Evolutionary conservation across 2,329 filamentous ascomycete species (phyloP).

Genomic region (Pseudocercospora pini-densiflorae): DNA sequence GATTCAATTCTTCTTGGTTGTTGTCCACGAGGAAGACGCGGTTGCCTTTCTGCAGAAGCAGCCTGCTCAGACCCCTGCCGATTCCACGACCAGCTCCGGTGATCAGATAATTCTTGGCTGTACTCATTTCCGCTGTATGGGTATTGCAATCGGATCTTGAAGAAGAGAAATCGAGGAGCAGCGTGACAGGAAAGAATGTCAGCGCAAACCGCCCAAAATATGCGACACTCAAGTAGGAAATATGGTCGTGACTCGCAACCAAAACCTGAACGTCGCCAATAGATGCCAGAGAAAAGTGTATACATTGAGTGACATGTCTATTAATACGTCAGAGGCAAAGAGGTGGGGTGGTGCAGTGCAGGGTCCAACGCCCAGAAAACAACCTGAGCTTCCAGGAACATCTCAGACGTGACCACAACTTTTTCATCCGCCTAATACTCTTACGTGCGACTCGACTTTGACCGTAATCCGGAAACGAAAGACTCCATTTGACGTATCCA

Average conservation of each 20-base stretch:
- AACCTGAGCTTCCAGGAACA: not conserved
- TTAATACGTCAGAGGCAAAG: not conserved
- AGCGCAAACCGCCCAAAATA: too few relatives aligned
- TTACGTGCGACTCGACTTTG: not conserved
- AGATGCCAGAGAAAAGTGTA: not conserved
- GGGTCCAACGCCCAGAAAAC: not conserved
- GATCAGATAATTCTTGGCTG: conserved; percentile 47
- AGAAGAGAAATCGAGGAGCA: too few relatives aligned
- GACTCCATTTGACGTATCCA: not conserved
- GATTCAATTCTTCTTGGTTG: conserved; percentile 44
- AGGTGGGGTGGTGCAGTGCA: not conserved
- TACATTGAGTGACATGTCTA: not conserved
- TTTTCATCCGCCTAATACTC: not conserved
- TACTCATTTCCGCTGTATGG: not conserved
- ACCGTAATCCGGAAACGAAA: not conserved
- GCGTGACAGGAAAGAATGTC: too few relatives aligned
- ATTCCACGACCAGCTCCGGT: conserved; percentile 46
- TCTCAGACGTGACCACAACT: not conserved
- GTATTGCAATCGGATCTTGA: not conserved
- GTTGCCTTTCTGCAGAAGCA: conserved; percentile 46
- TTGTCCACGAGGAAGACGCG: conserved; percentile 48
- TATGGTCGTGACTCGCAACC: not conserved
- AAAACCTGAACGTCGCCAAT: not conserved
- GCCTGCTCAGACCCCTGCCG: conserved; percentile 43
- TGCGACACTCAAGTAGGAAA: too few relatives aligned